These are phyloP conservation scores for Monosporascus ibericus DNA, from an alignment of 2,329 filamentous ascomycete genomes.

Conservation along the genomic window DNA sequence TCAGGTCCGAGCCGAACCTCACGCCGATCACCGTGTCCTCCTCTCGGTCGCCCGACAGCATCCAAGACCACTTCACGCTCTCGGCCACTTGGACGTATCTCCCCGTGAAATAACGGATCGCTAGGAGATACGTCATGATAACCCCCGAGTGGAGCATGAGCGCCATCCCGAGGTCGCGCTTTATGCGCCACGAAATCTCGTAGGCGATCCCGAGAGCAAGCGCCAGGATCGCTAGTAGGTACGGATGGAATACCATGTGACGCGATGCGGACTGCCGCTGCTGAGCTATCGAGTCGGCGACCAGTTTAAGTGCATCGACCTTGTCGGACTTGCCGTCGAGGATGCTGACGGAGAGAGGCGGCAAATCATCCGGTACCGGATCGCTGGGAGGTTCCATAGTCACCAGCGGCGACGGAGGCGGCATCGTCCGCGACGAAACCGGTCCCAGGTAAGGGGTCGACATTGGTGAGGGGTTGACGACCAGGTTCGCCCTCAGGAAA, in stretches of 20 bases:
- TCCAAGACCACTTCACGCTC: slow-evolving; percentile 55
- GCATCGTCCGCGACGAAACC: slow-evolving; percentile 33
- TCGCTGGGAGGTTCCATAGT: slow-evolving; percentile 33
- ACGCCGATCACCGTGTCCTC: slow-evolving; percentile 59
- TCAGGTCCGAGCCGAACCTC: slow-evolving; percentile 60
- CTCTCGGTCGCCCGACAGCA: slow-evolving; percentile 38
- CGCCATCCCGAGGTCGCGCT: slow-evolving; percentile 47
- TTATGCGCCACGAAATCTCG: slow-evolving; percentile 38
- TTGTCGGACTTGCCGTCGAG: slow-evolving; percentile 53
- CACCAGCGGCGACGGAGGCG: slow-evolving; percentile 29
- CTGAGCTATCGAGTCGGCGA: slow-evolving; percentile 78
- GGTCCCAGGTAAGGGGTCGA: slow-evolving; percentile 60
- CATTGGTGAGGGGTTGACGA: slow-evolving; percentile 55
- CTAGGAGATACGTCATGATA: slow-evolving; percentile 57
- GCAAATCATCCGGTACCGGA: slow-evolving; percentile 45
- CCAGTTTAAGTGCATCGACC: slow-evolving; percentile 61
- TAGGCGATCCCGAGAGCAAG: slow-evolving; percentile 37
- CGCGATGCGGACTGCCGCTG: slow-evolving; percentile 65
- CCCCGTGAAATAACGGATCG: slow-evolving; percentile 52
- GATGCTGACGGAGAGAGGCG: slow-evolving; percentile 57
- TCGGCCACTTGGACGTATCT: slow-evolving; percentile 61
- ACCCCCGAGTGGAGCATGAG: slow-evolving; percentile 54
- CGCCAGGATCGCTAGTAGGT: slow-evolving; percentile 43
- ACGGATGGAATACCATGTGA: slow-evolving; percentile 58
- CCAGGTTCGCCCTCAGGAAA: slow-evolving; percentile 74